phyloP scores from a whole-genome alignment of 306 rosid species.

The Glycine latifolia region DNA sequence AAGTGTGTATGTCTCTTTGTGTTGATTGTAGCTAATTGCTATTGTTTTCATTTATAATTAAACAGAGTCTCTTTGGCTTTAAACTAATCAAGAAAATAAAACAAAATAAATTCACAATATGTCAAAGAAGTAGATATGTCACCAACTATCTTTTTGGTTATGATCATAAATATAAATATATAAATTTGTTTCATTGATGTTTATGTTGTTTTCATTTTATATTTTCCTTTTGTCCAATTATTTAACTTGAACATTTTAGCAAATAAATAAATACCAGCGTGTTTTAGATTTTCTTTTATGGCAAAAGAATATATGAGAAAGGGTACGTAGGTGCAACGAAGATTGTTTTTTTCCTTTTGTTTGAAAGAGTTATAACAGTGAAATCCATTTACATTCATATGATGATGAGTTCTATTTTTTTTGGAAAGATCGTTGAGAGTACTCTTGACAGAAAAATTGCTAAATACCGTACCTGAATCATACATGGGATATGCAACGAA shows the following conservation, averaged over 20 bases:
- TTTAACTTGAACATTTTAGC: not conserved
- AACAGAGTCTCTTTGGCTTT: too few relatives aligned
- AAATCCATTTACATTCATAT: not conserved
- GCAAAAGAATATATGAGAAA: not conserved
- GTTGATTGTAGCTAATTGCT: too few relatives aligned
- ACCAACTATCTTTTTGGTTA: not conserved
- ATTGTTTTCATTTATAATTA: too few relatives aligned
- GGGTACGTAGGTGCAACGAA: slow-evolving; percentile 1
- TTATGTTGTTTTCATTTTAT: not conserved
- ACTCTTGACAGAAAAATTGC: not conserved
- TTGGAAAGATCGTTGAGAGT: not conserved
- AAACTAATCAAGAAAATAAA: too few relatives aligned
- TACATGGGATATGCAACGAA: slow-evolving; percentile 1
- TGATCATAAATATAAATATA: not conserved
- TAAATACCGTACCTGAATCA: not conserved
- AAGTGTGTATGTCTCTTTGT: too few relatives aligned
- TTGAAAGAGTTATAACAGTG: not conserved
- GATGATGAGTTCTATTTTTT: not conserved
- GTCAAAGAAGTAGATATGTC: not conserved
- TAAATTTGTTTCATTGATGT: not conserved
- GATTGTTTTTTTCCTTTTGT: not conserved
- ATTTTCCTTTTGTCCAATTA: not conserved
- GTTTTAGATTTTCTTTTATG: not conserved
- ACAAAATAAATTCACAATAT: too few relatives aligned
- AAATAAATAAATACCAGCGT: not conserved